Evolutionary conservation across 345 rosid species (phyloP), one percentile per base, ranked within the genome.

Genomic region (Eucalyptus curtisii): DNA sequence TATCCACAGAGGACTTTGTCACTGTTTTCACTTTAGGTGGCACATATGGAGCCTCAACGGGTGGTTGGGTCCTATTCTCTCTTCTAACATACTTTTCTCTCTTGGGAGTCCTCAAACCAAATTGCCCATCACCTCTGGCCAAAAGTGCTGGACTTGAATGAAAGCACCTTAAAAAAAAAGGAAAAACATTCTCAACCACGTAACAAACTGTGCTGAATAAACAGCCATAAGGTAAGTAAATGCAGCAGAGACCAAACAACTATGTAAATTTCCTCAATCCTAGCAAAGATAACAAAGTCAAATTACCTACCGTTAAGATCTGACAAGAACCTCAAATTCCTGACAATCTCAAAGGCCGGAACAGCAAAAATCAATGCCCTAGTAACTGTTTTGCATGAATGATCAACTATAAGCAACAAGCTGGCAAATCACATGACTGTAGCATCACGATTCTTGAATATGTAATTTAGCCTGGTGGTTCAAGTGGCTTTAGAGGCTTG

Each of bases 1-100:
- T 96, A 89, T 93, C 96, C 86, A 91, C 96, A 57, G 89, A 89
- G 49, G 93, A 87, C 86, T 94, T 96, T 85, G 88, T 89, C 64
- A 86, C 88, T 90, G 90, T 92, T 93, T 93, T 93, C 47, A 92
- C 92, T 92, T 93, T 95, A 86, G 95, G 94, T 87, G 96, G 95
- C 88, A 95, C 95, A 86, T 96, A 97, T 31, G 95, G 97, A 93
- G 96, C 95, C 91, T 97, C 99, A 89, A 95, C 93, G 17, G 99
- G 98, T 30, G 97, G 95, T 87, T 91, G 91, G 81, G 85, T 92
- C 90, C 50, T 86, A 64, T 66, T 94, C 57, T 90, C 93, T 89
- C 93, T 93, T 93, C 92, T 97, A 82, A 90, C 90, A 90, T 92
- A 96, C 92, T 90, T 90, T 85, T 89, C 92, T 90, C 93, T 95